Percentiles rank a stretch among this genome's conserved stretches.
phyloP scores from a whole-genome alignment of 805 yeast genomes.

The Nakazawaea holstii region DNA sequence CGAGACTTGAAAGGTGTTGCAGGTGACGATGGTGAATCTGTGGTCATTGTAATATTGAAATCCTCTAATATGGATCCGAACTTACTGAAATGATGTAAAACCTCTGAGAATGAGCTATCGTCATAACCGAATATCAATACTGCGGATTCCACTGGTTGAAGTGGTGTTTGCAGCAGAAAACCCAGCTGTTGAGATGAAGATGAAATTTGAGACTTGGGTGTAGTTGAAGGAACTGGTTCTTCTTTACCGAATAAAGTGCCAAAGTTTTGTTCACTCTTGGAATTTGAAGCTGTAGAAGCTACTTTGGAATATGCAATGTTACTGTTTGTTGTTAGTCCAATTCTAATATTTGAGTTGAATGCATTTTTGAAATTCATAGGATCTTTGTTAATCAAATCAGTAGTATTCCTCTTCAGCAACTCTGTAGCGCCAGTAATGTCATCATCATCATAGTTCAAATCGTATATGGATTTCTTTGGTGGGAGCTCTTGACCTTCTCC shows the following conservation, averaged over 20 bases:
- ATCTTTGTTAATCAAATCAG: conserved; percentile 29
- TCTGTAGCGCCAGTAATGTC: conserved; percentile 32
- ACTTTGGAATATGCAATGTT: conserved; percentile 16
- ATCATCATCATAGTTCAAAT: conserved; percentile 36
- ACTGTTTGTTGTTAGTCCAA: conserved; percentile 12
- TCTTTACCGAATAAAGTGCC: conserved; percentile 6
- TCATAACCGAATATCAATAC: conserved; percentile 88
- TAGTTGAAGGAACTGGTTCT: background rate
- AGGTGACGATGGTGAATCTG: conserved; percentile 5
- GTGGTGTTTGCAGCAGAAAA: background rate
- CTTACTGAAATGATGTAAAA: conserved; percentile 68
- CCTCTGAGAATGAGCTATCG: conserved; percentile 59
- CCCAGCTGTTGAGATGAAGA: background rate
- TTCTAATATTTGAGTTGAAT: conserved; percentile 30
- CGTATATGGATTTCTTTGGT: conserved; percentile 45
- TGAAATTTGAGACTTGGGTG: background rate
- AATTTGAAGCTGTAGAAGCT: background rate
- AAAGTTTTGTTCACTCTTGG: background rate
- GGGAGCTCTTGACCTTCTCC: conserved; percentile 37
- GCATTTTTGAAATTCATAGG: conserved; percentile 41
- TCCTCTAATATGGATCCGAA: conserved; percentile 80
- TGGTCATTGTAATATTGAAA: conserved; percentile 33
- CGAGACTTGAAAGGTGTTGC: conserved; percentile 10
- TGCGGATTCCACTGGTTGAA: conserved; percentile 42
- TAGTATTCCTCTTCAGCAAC: conserved; percentile 12